These are phyloP conservation scores for Rhizophagus clarus DNA, from an alignment of 192 early-diverging fungal species.

Conservation along the genomic window DNA sequence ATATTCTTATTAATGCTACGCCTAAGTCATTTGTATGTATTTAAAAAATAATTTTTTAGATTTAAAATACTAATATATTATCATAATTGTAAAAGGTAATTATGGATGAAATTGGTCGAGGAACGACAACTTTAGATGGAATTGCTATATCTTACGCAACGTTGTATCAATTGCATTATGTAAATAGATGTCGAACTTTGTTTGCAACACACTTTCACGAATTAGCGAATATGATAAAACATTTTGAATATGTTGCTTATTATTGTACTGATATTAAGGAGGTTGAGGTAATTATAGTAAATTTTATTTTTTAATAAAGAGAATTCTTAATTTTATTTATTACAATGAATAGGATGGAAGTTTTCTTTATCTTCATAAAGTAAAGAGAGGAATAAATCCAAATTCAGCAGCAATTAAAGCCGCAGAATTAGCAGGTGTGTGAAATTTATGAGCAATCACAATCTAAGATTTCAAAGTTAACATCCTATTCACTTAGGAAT, in stretches of 20 bases:
- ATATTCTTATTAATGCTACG: slow-evolving; percentile 49
- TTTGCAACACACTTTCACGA: slow-evolving; percentile 86
- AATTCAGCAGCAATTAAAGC: slow-evolving; percentile 25
- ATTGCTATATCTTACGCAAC: slow-evolving; percentile 74
- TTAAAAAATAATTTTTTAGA: neutral
- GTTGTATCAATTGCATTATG: slow-evolving; percentile 58
- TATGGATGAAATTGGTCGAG: slow-evolving; percentile 56
- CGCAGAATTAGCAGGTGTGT: slow-evolving; percentile 22
- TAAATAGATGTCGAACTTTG: slow-evolving; percentile 60
- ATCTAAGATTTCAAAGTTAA: neutral
- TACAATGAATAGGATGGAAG: slow-evolving; percentile 22
- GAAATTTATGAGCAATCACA: neutral
- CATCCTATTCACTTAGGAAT: slow-evolving; percentile 5
- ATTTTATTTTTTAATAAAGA: neutral
- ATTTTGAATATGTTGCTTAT: slow-evolving; percentile 33
- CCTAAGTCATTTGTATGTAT: slow-evolving; percentile 41
- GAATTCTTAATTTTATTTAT: neutral
- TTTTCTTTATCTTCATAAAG: slow-evolving; percentile 17
- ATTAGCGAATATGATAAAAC: slow-evolving; percentile 51
- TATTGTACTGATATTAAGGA: slow-evolving; percentile 34
- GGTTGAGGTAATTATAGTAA: slow-evolving; percentile 22
- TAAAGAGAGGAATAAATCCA: slow-evolving; percentile 15
- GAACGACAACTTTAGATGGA: slow-evolving; percentile 67
- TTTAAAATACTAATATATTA: neutral
- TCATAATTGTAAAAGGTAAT: slow-evolving; percentile 32